These are phyloP conservation scores for Solanum neorickii DNA, from an alignment of 257 asterid species.

Conservation along the genomic window DNA sequence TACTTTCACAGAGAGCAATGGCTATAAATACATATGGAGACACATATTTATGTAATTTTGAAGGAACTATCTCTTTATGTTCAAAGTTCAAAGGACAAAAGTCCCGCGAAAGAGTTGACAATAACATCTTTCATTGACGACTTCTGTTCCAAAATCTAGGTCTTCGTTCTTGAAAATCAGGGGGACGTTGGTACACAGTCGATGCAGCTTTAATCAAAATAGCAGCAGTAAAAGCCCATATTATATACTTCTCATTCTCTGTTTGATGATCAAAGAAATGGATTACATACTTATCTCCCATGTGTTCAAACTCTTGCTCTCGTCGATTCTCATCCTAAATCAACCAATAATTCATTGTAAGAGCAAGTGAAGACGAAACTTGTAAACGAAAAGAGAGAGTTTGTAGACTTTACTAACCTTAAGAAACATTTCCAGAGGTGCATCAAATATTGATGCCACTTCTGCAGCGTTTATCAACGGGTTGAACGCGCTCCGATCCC, in stretches of 20 bases:
- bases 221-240: conserved; percentile 93
- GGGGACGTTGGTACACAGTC: conserved; percentile 37
- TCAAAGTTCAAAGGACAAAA: neutral
- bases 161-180: conserved; percentile 43
- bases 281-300: conserved; percentile 43
- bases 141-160: conserved; percentile 60
- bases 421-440: conserved; percentile 80
- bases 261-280: conserved; percentile 58
- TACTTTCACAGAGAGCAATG: neutral
- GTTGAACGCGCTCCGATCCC: conserved; percentile 31
- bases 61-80: neutral
- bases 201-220: conserved; percentile 58
- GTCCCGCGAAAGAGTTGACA: neutral
- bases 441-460: conserved; percentile 64
- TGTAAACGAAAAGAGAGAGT: neutral
- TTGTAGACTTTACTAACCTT: conserved; percentile 26
- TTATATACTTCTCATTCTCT: conserved; percentile 26
- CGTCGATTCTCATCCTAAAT: conserved; percentile 59
- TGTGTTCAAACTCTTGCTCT: conserved; percentile 44
- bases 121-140: conserved; percentile 13
- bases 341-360: neutral
- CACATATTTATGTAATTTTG: neutral
- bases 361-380: neutral
- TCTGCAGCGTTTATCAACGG: conserved; percentile 51
- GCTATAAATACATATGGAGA: neutral